Evolutionary conservation across 768 basidiomycete genomes (phyloP).

Genomic region (Lactarius evosmus): DNA sequence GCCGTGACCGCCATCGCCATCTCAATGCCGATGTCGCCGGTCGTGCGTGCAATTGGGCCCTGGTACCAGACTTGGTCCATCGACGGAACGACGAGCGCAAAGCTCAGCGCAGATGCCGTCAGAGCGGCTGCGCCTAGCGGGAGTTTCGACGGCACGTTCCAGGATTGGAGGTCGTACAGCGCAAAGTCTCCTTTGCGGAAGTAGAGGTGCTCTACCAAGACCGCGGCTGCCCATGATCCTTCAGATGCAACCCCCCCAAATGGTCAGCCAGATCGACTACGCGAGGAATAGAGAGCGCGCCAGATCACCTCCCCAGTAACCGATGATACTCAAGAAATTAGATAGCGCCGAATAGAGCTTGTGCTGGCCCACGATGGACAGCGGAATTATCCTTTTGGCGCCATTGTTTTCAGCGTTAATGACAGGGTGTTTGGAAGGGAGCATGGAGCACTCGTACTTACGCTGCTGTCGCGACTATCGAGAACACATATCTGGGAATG

Average conservation of each 20-base stretch:
- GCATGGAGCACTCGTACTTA: conserved; percentile 36
- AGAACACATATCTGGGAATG: conserved; percentile 70
- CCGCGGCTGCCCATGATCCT: conserved; percentile 50
- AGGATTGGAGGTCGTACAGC: conserved; percentile 48
- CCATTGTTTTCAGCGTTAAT: not conserved
- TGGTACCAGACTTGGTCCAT: conserved; percentile 72
- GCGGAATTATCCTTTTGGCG: conserved; percentile 52
- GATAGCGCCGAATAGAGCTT: conserved; percentile 62
- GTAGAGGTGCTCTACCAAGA: conserved; percentile 63
- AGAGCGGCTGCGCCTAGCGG: conserved; percentile 65
- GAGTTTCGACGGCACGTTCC: conserved; percentile 52
- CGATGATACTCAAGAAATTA: conserved; percentile 64
- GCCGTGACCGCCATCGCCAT: conserved; percentile 50
- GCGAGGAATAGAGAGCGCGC: not conserved
- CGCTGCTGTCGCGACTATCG: conserved; percentile 63
- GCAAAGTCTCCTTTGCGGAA: conserved; percentile 53
- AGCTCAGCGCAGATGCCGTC: conserved; percentile 46
- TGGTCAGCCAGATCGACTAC: conserved; percentile 44
- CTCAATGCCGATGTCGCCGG: conserved; percentile 73
- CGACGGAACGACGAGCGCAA: conserved; percentile 56
- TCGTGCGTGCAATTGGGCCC: conserved; percentile 59
- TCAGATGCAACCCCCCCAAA: conserved; percentile 39
- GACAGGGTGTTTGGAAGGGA: not conserved
- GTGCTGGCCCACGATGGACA: conserved; percentile 66
- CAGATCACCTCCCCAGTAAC: conserved; percentile 38